Percentiles rank a stretch among this genome's conserved stretches.
These are phyloP conservation scores for Tricholoma terreum DNA, from an alignment of 768 basidiomycete species.

Conservation along the genomic window DNA sequence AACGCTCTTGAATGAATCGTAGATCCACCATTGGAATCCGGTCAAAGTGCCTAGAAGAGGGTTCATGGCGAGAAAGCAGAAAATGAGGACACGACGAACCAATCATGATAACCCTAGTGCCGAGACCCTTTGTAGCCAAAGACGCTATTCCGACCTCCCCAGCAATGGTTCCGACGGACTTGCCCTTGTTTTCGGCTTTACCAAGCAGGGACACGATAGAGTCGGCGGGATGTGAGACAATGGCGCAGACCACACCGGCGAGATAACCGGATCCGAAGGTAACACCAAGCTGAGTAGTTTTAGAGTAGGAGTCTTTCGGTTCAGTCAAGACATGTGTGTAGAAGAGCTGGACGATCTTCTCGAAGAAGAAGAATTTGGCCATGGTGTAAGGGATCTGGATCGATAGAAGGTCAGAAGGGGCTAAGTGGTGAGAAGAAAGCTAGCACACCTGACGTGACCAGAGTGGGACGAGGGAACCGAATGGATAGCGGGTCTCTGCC, in stretches of 20 bases:
- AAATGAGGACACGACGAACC: conserved; percentile 38
- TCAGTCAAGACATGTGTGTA: conserved; percentile 83
- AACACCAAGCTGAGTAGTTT: conserved; percentile 82
- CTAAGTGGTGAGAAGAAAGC: too few species aligned
- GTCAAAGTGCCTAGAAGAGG: conserved; percentile 36
- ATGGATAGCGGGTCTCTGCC: conserved; percentile 77
- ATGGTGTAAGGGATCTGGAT: conserved; percentile 93
- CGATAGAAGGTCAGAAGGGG: background rate
- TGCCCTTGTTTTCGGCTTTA: conserved; percentile 84
- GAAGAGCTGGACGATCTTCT: conserved; percentile 83
- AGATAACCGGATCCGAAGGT: conserved; percentile 92
- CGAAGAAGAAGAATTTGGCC: conserved; percentile 98
- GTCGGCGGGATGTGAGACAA: conserved; percentile 96
- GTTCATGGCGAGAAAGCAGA: conserved; percentile 1
- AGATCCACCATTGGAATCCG: conserved; percentile 96
- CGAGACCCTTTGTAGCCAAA: conserved; percentile 83
- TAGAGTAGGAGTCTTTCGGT: conserved; percentile 75
- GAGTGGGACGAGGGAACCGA: conserved; percentile 80
- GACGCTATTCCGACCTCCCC: conserved; percentile 62
- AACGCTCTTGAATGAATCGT: conserved; percentile 78
- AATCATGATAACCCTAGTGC: conserved; percentile 85
- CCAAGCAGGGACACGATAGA: conserved; percentile 91
- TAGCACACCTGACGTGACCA: conserved; percentile 80
- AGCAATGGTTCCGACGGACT: conserved; percentile 66
- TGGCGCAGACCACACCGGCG: conserved; percentile 92